Evolutionary conservation across 495 filamentous ascomycete genomes (phyloP), one percentile per base, ranked within the genome.

Genomic region (Pyronema omphalodes): DNA sequence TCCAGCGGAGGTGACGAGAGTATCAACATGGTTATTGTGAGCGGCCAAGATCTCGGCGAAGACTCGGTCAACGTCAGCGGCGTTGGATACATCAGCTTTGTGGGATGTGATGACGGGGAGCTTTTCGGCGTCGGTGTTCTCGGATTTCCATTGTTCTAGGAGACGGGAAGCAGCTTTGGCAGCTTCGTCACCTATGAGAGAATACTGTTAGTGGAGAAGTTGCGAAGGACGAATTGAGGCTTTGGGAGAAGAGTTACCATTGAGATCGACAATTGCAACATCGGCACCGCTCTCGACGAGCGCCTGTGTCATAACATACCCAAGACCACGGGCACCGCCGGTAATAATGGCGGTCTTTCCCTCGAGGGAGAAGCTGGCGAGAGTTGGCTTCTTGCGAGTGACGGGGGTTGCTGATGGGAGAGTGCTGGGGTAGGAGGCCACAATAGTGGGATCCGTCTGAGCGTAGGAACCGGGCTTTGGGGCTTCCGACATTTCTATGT

Each of bases 1-100:
- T 6, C 91, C 91, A 33, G 91, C 91, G 7, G 88, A 93, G 23
- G 89, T 95, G 55, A 98, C 88, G 33, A 98, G 78, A 66, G 82
- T 79, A 69, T 96, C 88, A 63, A 95, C 83, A 63, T 62, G 55
- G 34, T 46, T 51, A 46, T 53, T 56, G 40, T 66, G 62, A 9
- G 54, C 36, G 3, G 47, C 35, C 35, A 83, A 62, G 55, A 94
- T 78, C 52, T 86, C 83, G 34, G 73, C 71, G 41, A 94, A 71
- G 55, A 79, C 79, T 11, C 67, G 58, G 44, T 82, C 80, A 50
- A 95, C 87, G 2, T 85, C 88, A 19, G 77, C 76, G 9, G 79
- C 77, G 58, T 79, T 75, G 8, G 88, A 79, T 53, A 94, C 88
- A 64, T 96, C 89, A 58, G 80, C 79, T 66, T 82, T 86, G 70